Evolutionary conservation across 2,329 filamentous ascomycete species (phyloP).

Genomic region (Cladosporium sp.): DNA sequence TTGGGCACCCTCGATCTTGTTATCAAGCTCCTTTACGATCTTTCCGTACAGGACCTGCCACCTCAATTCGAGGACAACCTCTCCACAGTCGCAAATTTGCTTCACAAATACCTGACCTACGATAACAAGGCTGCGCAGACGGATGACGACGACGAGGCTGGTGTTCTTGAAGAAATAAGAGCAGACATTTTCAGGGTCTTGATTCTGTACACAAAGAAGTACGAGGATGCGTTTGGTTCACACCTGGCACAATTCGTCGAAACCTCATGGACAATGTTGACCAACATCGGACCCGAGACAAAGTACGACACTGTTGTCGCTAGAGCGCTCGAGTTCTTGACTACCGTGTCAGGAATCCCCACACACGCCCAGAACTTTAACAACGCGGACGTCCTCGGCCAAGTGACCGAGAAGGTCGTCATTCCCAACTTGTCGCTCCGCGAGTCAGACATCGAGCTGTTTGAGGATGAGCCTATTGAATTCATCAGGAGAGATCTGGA

Average conservation of each 20-base stretch:
- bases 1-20: constrained; percentile 85
- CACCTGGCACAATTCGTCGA: constrained; percentile 82
- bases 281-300: constrained; percentile 78
- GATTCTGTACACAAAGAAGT: constrained; percentile 90
- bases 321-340: constrained; percentile 91
- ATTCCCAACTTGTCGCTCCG: constrained; percentile 88
- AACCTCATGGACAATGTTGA: constrained; percentile 88
- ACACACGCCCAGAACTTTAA: constrained; percentile 85
- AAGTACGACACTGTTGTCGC: constrained; percentile 95
- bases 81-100: constrained; percentile 68
- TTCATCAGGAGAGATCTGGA: constrained; percentile 95
- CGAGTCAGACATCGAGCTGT: constrained; percentile 91
- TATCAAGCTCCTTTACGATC: constrained; percentile 90
- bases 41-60: constrained; percentile 95
- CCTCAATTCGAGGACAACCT: constrained; percentile 93
- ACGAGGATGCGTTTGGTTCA: constrained; percentile 85
- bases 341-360: constrained; percentile 75
- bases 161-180: constrained; percentile 81
- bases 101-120: constrained; percentile 93
- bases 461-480: constrained; percentile 98
- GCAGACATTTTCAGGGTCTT: constrained; percentile 90
- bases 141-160: constrained; percentile 85
- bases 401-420: constrained; percentile 94
- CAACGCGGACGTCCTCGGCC: constrained; percentile 71
- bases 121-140: constrained; percentile 79